Percentiles rank a stretch among this genome's conserved stretches.
phyloP scores from a whole-genome alignment of 2,329 filamentous ascomycete species.

The Coniochaeta pulveracea region DNA sequence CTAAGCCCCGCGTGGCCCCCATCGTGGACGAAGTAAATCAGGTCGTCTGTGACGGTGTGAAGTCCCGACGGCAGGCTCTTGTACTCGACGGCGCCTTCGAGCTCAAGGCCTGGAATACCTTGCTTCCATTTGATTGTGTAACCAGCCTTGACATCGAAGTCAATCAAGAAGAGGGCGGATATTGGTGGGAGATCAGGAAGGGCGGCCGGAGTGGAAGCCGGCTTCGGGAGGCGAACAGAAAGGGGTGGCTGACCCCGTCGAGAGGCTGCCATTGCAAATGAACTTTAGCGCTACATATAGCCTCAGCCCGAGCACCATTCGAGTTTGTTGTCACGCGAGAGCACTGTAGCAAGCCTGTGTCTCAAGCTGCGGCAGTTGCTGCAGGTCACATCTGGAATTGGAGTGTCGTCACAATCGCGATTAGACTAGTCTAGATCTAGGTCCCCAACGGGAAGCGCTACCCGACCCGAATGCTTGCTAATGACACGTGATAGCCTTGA shows the following conservation, averaged over 20 bases:
- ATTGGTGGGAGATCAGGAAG: conserved; percentile 46
- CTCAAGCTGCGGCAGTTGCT: too few species aligned
- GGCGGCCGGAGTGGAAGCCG: conserved; percentile 19
- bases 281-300: too few species aligned
- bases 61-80: conserved; percentile 90
- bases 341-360: too few species aligned
- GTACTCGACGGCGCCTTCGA: conserved; percentile 88
- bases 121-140: conserved; percentile 87
- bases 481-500: too few species aligned
- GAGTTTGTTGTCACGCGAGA: too few species aligned
- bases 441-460: too few species aligned
- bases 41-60: conserved; percentile 77
- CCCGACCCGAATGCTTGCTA: too few species aligned
- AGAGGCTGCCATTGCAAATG: conserved; percentile 24
- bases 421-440: too few species aligned
- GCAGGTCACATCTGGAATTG: too few species aligned
- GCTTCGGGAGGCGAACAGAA: conserved; percentile 23
- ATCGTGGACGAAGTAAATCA: conserved; percentile 89
- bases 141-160: conserved; percentile 86
- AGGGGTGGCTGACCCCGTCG: conserved; percentile 27
- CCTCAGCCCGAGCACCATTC: too few species aligned
- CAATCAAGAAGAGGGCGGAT: conserved; percentile 76
- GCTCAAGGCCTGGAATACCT: conserved; percentile 53
- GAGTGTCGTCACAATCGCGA: too few species aligned
- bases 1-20: conserved; percentile 74